These are phyloP conservation scores for Datura wrightii DNA, from an alignment of 257 asterid species.

Conservation along the genomic window DNA sequence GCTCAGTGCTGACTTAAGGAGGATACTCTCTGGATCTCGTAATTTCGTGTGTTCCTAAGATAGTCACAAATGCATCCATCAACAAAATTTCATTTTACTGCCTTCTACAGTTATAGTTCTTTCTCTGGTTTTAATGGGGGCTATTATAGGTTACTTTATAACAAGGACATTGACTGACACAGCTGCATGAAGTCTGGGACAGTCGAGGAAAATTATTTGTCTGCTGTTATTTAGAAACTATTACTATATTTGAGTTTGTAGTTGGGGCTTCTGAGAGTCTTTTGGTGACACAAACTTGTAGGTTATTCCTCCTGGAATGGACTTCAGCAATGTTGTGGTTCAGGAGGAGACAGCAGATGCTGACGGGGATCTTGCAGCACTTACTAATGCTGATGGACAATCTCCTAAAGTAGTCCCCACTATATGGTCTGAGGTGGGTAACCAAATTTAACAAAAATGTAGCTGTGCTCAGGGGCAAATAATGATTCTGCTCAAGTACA, in stretches of 20 bases:
- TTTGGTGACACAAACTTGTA: conserved; percentile 26
- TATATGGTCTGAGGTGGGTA: conserved; percentile 80
- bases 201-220: neutral
- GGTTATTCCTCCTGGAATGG: conserved; percentile 96
- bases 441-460: conserved; percentile 1
- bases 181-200: neutral
- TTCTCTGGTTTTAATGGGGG: neutral
- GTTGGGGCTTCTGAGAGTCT: neutral
- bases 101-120: neutral
- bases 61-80: conserved; percentile 4
- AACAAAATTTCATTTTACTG: neutral
- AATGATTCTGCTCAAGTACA: neutral
- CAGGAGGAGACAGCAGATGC: conserved; percentile 68
- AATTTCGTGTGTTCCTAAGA: neutral
- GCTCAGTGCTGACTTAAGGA: neutral
- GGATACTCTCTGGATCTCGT: too few relatives aligned
- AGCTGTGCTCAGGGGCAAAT: neutral
- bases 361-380: conserved; percentile 63
- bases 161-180: neutral
- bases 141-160: neutral
- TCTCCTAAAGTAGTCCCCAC: conserved; percentile 77
- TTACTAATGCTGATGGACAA: conserved; percentile 57
- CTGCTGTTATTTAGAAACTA: neutral
- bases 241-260: neutral
- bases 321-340: conserved; percentile 70